Base-by-base conservation (phyloP, 164 flowering plant species). In the Tinospora cordifolia region DNA sequence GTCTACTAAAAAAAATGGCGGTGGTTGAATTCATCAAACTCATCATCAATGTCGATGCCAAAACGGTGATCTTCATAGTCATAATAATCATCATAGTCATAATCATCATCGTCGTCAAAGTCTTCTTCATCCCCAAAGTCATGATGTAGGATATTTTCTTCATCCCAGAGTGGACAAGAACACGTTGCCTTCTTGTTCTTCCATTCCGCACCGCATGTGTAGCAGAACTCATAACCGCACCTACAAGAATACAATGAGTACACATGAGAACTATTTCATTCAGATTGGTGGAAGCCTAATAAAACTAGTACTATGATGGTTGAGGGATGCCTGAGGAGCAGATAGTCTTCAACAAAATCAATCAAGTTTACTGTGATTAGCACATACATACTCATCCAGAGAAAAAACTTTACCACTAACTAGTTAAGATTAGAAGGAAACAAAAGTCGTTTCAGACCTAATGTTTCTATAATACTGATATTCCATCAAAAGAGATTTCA, bases 161-260 rank as follows among this genome's bases (percentile, higher is more conserved):
- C 97, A 51, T 77, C 78, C 93, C 90, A 88, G 17, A 91, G 82
- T 14, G 87, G 87, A 75, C 96, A 92, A 2, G 84, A 30, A 77
- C 97, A 90, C 0, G 92, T 88, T 22, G 90, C 84, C 63, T 81
- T 86, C 81, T 90, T 90, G 77, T 87, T 70, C 72, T 72, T 84
- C 90, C 92, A 92, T 80, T 84, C 90, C 15, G 92, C 87, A 49
- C 97, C 97, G 71, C 93, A 90, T 2, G 81, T 87, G 67, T 88
- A 92, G 77, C 96, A 92, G 72, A 92, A 92, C 79, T 90, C 93
- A 59, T 80, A 70, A 21, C 95, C 92, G 66, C 97, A 90, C 77
- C 93, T 92, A 81, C 74, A 74, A 34, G 71, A 54, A n/a, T 19
- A 21, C 19, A 17, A 10, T 8, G n/a, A 17, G 24, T 4, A 54